Conservation (phyloP, 2,329 filamentous ascomycete species). For the Zalaria sp. region DNA sequence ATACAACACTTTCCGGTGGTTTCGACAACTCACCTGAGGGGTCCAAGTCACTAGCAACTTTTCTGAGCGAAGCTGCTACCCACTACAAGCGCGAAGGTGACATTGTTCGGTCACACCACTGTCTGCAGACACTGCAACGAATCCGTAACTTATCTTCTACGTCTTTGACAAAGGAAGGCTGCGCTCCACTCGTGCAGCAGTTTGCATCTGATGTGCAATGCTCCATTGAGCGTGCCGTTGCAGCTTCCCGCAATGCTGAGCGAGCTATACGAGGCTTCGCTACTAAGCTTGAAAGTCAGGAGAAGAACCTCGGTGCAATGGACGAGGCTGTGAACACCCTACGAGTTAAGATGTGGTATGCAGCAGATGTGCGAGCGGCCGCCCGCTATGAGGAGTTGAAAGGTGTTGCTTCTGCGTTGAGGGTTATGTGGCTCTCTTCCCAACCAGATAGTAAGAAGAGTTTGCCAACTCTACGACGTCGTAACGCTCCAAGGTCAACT, state of each 20-base stretch:
- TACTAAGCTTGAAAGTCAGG: constrained; percentile 71
- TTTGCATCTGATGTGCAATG: constrained; percentile 45
- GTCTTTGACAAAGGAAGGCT: constrained; percentile 51
- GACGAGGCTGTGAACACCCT: constrained; percentile 44
- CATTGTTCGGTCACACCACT: not conserved
- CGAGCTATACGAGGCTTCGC: constrained; percentile 69
- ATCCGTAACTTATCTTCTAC: constrained; percentile 46
- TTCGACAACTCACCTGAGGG: no score
- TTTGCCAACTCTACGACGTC: constrained; percentile 22
- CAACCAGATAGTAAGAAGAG: constrained; percentile 26
- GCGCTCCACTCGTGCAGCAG: constrained; percentile 58
- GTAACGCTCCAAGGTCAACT: constrained; percentile 29
- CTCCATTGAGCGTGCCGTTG: constrained; percentile 1
- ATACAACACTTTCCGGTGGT: no score
- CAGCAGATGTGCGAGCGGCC: constrained; percentile 83
- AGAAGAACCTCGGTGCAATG: constrained; percentile 32
- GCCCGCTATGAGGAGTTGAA: constrained; percentile 75
- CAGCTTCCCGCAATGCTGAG: constrained; percentile 58
- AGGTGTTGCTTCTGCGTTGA: constrained; percentile 74
- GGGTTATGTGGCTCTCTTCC: constrained; percentile 62
- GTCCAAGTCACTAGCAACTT: not conserved
- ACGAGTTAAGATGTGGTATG: constrained; percentile 97
- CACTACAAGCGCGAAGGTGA: not conserved
- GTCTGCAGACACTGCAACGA: constrained; percentile 70
- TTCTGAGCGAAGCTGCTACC: not conserved